A percentile compares a stretch with the other conserved stretches of the same genome.
Evolutionary conservation across 805 yeast species (phyloP).

Genomic region (Kazachstania bromeliacearum): DNA sequence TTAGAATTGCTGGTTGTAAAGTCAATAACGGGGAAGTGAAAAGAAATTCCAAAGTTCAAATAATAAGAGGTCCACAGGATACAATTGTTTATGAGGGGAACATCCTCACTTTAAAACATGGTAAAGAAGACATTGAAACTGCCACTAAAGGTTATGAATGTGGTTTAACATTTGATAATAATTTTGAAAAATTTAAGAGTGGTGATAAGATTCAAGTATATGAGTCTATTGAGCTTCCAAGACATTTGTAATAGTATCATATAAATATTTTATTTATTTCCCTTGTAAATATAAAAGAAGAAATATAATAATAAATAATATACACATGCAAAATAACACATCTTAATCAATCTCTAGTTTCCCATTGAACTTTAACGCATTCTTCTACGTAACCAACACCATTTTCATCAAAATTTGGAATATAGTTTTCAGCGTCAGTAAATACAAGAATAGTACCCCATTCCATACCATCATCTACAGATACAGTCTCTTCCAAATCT

Average conservation of each 20-base stretch:
- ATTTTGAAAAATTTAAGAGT: conserved; percentile 55
- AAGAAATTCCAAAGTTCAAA: conserved; percentile 48
- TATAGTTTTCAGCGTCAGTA: conserved; percentile 60
- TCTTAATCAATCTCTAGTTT: conserved; percentile 24
- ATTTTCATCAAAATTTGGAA: conserved; percentile 47
- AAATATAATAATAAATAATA: background rate
- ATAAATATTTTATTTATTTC: background rate
- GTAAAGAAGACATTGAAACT: conserved; percentile 68
- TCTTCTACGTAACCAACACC: conserved; percentile 77
- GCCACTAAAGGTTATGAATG: conserved; percentile 84
- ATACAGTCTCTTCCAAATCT: conserved; percentile 54
- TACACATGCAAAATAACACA: background rate
- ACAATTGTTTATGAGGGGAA: conserved; percentile 43
- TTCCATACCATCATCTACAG: conserved; percentile 73
- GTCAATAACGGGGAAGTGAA: conserved; percentile 60
- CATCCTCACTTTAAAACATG: conserved; percentile 66
- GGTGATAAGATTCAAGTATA: conserved; percentile 71
- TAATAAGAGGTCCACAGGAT: conserved; percentile 40
- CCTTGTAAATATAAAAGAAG: conserved; percentile 5
- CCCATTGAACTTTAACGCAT: conserved; percentile 85
- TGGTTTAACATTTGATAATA: conserved; percentile 60
- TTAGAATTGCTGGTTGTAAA: conserved; percentile 80
- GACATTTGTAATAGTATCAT: conserved; percentile 33
- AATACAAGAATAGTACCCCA: conserved; percentile 92
- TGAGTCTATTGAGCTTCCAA: conserved; percentile 53